These are phyloP conservation scores for Lanmaoa pseudosensibilis DNA, from an alignment of 768 basidiomycete species.

Conservation along the genomic window DNA sequence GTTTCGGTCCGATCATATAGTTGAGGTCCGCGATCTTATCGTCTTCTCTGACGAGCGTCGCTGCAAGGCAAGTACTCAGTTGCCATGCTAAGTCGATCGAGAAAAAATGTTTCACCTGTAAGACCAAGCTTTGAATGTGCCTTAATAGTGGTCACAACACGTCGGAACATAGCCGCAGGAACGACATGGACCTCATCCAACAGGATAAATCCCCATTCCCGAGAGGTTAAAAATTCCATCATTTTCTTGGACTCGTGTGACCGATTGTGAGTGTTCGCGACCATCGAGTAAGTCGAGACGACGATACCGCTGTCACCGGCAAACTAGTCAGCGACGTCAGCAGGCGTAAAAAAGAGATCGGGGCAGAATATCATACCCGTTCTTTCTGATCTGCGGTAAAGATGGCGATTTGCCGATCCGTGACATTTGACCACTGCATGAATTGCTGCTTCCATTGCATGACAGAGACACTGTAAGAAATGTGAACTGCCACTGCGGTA, in stretches of 20 bases:
- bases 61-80: slow-evolving; percentile 40
- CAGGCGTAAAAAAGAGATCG: not conserved
- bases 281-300: slow-evolving; percentile 99
- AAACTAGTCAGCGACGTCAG: slow-evolving; percentile 56
- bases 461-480: slow-evolving; percentile 68
- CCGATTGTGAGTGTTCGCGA: slow-evolving; percentile 96
- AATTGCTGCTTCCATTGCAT: slow-evolving; percentile 99
- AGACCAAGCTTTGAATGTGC: slow-evolving; percentile 98
- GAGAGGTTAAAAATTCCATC: slow-evolving; percentile 99
- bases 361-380: slow-evolving; percentile 53
- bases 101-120: slow-evolving; percentile 60
- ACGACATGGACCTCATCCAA: slow-evolving; percentile 99
- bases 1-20: slow-evolving; percentile 98
- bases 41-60: slow-evolving; percentile 97
- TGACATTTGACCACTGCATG: slow-evolving; percentile 98
- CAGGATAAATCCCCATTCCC: slow-evolving; percentile 98
- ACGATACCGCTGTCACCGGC: slow-evolving; percentile 97
- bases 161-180: slow-evolving; percentile 97
- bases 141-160: slow-evolving; percentile 97
- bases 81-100: not conserved
- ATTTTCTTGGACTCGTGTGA: slow-evolving; percentile 99
- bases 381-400: slow-evolving; percentile 99
- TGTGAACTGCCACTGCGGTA: slow-evolving; percentile 6
- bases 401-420: slow-evolving; percentile 93
- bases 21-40: slow-evolving; percentile 98